phyloP scores from a whole-genome alignment of 345 rosid genomes.

The Salix koriyanagi region DNA sequence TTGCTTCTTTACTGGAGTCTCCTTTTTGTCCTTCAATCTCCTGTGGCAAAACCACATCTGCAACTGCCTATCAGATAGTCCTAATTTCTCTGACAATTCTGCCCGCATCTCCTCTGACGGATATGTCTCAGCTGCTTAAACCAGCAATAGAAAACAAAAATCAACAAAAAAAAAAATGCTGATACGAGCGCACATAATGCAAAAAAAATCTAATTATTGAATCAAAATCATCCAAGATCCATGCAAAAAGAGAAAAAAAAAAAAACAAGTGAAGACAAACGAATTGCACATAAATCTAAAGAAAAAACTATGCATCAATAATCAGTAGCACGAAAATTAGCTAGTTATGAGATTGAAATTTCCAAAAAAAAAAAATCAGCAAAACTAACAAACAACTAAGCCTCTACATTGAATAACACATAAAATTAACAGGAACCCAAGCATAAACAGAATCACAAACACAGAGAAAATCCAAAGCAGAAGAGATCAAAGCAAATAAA shows the following conservation, averaged over 20 bases:
- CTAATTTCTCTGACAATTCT: conserved; percentile 72
- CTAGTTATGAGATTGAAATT: background rate
- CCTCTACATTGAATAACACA: background rate
- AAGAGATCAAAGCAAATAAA: background rate
- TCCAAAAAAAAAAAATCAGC: background rate
- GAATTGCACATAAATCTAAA: background rate
- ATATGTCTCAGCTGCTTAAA: conserved; percentile 67
- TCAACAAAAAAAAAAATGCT: background rate
- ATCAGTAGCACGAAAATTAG: background rate
- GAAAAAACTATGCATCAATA: background rate
- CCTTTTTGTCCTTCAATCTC: conserved; percentile 90
- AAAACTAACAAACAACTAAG: background rate
- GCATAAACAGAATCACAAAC: background rate
- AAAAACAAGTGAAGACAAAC: background rate
- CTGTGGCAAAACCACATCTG: conserved; percentile 99
- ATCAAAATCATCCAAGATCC: background rate
- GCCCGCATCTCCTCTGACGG: conserved; percentile 74
- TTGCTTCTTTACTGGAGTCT: conserved; percentile 44
- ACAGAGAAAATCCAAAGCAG: background rate
- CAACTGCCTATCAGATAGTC: conserved; percentile 88
- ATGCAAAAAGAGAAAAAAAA: background rate
- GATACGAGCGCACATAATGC: background rate
- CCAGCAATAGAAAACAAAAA: conserved; percentile 17
- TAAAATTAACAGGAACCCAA: background rate
- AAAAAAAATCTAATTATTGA: background rate